Base-by-base conservation (phyloP, 2,329 filamentous ascomycete species). In the Aspergillaceae sp. region DNA sequence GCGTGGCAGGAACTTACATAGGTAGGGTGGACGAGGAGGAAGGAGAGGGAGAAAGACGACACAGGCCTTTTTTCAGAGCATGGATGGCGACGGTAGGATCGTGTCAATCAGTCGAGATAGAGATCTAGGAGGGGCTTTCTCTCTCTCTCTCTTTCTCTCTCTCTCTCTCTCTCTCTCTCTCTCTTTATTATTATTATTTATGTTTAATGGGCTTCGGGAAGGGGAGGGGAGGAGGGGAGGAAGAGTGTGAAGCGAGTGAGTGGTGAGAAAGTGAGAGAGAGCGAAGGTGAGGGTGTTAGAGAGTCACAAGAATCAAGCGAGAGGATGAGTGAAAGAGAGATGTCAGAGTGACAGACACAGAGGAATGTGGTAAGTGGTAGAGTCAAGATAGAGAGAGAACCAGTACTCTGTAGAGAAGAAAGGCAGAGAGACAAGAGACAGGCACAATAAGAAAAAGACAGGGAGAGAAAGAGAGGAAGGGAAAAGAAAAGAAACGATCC, bases 11-110 rank as follows among this genome's bases (percentile, higher is more conserved):
- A 7, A 42, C 19, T 42, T 42, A 55, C 53, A 53, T 53, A 55
- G 50, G 51, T 51, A 52, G 51, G 50, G 53, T 53, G 53, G 54
- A 54, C 48, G 48, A 47, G 45, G 8, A 19, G 28, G 27, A 28
- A 28, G 45, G 8, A 19, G 28, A 38, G 40, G 40, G 28, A 11
- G 40, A 28, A 19, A 6, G 27, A 49, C 45, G 45, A 50, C 45
- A 51, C 46, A 50, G 48, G 48, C 47, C 46, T 50, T 51, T 41
- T 10, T 52, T 57, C 54, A 55, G 43, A 55, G 52, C 54, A 52
- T 56, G 48, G 41, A 50, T 38, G 40, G 48, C 48, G 54, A 46
- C 47, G 54, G 52, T 48, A 44, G 48, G 48, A 54, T 56, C 46
- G 54, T 51, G 46, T 49, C 47, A 48, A 47, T 46, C 45, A 41